Evolutionary conservation across 495 filamentous ascomycete species (phyloP).

Genomic region (Margaritispora aquatica): DNA sequence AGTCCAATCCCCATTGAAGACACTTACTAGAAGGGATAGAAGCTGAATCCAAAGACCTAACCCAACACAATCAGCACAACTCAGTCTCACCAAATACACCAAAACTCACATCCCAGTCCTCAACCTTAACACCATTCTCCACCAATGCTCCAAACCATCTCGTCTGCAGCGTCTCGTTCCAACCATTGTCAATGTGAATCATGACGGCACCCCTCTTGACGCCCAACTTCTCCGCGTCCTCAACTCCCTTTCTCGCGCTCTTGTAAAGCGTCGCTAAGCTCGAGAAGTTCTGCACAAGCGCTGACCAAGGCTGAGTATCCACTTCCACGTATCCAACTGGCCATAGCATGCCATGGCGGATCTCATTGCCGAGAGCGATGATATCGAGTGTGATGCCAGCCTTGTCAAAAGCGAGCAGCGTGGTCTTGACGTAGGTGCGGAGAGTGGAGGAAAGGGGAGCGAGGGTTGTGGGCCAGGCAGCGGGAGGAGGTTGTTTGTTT

Average conservation of each 20-base stretch:
- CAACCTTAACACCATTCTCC: constrained; percentile 26
- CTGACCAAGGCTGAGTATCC: constrained; percentile 21
- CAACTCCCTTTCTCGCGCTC: constrained; percentile 31
- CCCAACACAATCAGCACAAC: background rate
- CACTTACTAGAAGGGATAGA: constrained; percentile 37
- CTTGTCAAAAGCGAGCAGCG: constrained; percentile 25
- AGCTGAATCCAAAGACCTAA: constrained; percentile 36
- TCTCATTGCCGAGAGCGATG: constrained; percentile 39
- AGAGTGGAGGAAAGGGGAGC: constrained; percentile 16
- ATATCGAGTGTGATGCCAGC: constrained; percentile 29
- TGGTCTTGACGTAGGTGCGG: constrained; percentile 31
- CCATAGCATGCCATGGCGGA: constrained; percentile 40
- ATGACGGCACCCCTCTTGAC: constrained; percentile 33
- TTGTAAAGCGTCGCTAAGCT: constrained; percentile 31
- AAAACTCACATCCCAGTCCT: constrained; percentile 29
- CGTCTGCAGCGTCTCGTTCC: constrained; percentile 35
- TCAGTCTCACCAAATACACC: background rate
- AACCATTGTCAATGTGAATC: constrained; percentile 43
- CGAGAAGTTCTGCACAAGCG: constrained; percentile 28
- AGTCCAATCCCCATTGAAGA: background rate
- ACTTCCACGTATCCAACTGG: constrained; percentile 33
- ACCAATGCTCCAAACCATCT: constrained; percentile 36
- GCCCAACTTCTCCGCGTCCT: constrained; percentile 30
- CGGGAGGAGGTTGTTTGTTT: constrained; percentile 27
- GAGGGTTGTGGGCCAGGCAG: constrained; percentile 20